Conservation (phyloP, 768 basidiomycete genomes). For the Collybia sp. region DNA sequence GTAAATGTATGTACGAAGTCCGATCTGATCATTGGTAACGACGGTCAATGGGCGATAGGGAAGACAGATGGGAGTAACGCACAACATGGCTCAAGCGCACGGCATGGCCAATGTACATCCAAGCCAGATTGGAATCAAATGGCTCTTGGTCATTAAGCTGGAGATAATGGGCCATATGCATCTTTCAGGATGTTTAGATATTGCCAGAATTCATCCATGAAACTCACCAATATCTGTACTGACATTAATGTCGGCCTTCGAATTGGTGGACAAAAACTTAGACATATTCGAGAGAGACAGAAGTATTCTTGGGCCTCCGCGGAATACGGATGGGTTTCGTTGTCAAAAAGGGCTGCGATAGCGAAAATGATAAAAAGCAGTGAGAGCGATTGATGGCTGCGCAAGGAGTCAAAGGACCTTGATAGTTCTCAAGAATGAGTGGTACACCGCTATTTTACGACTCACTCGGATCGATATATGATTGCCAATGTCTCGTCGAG, state of each 20-base stretch:
- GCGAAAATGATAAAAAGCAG: slow-evolving; percentile 66
- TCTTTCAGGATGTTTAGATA: slow-evolving; percentile 12
- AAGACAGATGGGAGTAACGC: slow-evolving; percentile 17
- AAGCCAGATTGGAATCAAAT: slow-evolving; percentile 41
- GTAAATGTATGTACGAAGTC: slow-evolving; percentile 41
- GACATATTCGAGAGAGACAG: slow-evolving; percentile 47
- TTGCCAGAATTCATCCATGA: background rate
- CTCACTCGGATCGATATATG: slow-evolving; percentile 53
- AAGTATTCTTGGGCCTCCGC: slow-evolving; percentile 60
- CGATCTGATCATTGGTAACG: slow-evolving; percentile 27
- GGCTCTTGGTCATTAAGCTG: slow-evolving; percentile 51
- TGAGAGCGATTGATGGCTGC: slow-evolving; percentile 49
- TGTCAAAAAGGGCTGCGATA: slow-evolving; percentile 60
- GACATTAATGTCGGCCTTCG: slow-evolving; percentile 48
- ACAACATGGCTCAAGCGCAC: slow-evolving; percentile 59
- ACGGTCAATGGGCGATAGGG: background rate
- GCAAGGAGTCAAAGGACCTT: slow-evolving; percentile 33
- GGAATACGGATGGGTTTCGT: slow-evolving; percentile 38
- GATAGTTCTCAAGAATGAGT: slow-evolving; percentile 1
- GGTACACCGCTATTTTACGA: background rate
- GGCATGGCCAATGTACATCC: slow-evolving; percentile 55
- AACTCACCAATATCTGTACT: slow-evolving; percentile 52
- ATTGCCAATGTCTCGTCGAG: slow-evolving; percentile 48
- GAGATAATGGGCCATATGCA: slow-evolving; percentile 45
- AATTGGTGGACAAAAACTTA: slow-evolving; percentile 42